Conservation (phyloP, 169 alveolate genomes). For the Eimeria maxima region DNA sequence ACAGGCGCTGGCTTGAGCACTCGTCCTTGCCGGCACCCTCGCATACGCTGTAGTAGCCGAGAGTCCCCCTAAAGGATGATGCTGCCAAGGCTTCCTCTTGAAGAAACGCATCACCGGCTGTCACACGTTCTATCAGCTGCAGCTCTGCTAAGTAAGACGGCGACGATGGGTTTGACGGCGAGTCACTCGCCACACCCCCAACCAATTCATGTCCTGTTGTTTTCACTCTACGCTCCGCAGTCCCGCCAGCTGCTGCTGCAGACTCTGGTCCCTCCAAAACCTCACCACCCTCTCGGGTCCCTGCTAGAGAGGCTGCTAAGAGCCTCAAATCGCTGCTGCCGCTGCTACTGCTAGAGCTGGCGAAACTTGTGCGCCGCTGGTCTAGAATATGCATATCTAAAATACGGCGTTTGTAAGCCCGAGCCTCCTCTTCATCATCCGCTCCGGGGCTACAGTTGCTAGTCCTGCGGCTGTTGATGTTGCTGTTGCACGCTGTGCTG, state of each 20-base stretch:
- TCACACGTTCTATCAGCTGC: conserved; percentile 69
- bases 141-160: conserved; percentile 69
- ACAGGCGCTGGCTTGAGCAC: conserved; percentile 32
- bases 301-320: conserved; percentile 40
- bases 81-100: conserved; percentile 19
- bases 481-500: conserved; percentile 72
- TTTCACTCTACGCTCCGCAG: background rate
- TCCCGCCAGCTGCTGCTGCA: background rate
- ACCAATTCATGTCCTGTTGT: background rate
- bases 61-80: conserved; percentile 27
- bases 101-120: conserved; percentile 1
- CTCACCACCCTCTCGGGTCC: conserved; percentile 26
- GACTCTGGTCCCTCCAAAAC: background rate
- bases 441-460: conserved; percentile 71
- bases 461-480: conserved; percentile 70
- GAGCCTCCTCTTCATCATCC: conserved; percentile 56
- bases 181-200: conserved; percentile 22
- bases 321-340: conserved; percentile 57
- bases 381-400: conserved; percentile 35
- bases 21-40: conserved; percentile 68
- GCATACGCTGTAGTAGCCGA: conserved; percentile 78
- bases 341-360: conserved; percentile 70
- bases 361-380: conserved; percentile 60
- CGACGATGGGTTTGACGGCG: conserved; percentile 65
- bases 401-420: conserved; percentile 63